Base-by-base conservation (phyloP, 2,329 filamentous ascomycete genomes). In the Bipolaris bicolor region DNA sequence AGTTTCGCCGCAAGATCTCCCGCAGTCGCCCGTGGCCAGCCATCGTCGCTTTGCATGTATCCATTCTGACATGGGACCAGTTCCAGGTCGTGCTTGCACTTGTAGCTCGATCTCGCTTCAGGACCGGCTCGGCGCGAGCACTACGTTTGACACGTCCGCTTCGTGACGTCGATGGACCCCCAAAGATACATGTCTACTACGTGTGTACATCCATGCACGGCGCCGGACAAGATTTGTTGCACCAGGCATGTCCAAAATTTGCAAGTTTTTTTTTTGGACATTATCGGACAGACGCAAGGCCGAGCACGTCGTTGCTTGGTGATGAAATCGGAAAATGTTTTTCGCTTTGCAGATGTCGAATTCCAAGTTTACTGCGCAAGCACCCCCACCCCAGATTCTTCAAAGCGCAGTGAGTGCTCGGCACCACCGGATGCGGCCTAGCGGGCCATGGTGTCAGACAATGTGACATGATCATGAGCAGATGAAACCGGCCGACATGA, bases 61-160 rank as follows among this genome's bases (percentile, higher is more conserved):
- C 39, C 37, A 26, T 50, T 53, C 46, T 62, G 62, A 61, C 54
- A 61, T 61, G 44, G 43, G 41, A 50, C 53, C 55, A 62, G 55
- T 55, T 34, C 53, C 49, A 65, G 62, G 55, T 65, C 57, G 65
- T 64, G 65, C 63, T 64, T 54, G 57, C 44, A 55, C 63, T 63
- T 54, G 57, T 44, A 55, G 59, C 63, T 63, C 63, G 62, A 68
- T 68, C 63, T 66, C 63, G 61, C 63, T 48, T 66, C 59, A 60
- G 41, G 45, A 54, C 65, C 65, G 64, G 65, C 62, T 62, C 65
- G 65, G 65, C 58, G 49, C 60, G 60, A 65, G 62, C 64, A 60
- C 64, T 66, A 64, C 57, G 58, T 58, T 60, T 59, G 64, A 52
- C 62, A 51, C 53, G 58, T 54, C 61, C 62, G 60, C 62, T 56